Conservation (phyloP, 2,329 filamentous ascomycete species). For the Alternaria panax region DNA sequence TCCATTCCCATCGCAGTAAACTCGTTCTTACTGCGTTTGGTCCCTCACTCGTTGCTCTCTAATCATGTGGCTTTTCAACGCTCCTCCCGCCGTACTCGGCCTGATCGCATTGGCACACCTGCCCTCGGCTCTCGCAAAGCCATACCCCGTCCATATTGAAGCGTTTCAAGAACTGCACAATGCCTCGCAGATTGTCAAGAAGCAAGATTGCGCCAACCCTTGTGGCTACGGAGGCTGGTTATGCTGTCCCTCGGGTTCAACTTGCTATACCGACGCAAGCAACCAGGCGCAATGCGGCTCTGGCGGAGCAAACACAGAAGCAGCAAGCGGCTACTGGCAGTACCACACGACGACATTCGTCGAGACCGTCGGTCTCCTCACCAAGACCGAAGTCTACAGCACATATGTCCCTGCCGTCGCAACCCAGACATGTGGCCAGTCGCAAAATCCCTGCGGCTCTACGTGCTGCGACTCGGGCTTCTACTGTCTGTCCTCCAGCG, state of each 20-base stretch:
- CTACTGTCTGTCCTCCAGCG: slow-evolving; percentile 62
- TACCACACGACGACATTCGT: slow-evolving; percentile 66
- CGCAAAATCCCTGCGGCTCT: slow-evolving; percentile 68
- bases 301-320: slow-evolving; percentile 20
- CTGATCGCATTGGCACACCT: slow-evolving; percentile 53
- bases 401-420: slow-evolving; percentile 30
- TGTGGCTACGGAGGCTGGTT: slow-evolving; percentile 48
- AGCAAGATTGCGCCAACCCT: slow-evolving; percentile 26
- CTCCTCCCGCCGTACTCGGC: slow-evolving; percentile 73
- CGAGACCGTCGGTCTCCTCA: slow-evolving; percentile 60
- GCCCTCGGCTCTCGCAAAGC: slow-evolving; percentile 61
- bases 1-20: slow-evolving; percentile 15
- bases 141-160: slow-evolving; percentile 39
- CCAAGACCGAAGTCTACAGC: slow-evolving; percentile 63
- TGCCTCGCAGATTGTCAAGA: slow-evolving; percentile 33
- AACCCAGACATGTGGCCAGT: slow-evolving; percentile 55
- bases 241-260: slow-evolving; percentile 43
- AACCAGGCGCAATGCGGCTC: slow-evolving; percentile 47
- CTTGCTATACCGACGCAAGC: slow-evolving; percentile 45
- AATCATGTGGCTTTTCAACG: slow-evolving; percentile 53
- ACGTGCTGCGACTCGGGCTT: slow-evolving; percentile 76
- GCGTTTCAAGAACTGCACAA: slow-evolving; percentile 42
- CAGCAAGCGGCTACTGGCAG: slow-evolving; percentile 58
- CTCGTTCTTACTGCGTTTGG: slow-evolving; percentile 11
- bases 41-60: slow-evolving; percentile 11